Base-by-base conservation (phyloP, 2,329 filamentous ascomycete species). In the Monilinia laxa region DNA sequence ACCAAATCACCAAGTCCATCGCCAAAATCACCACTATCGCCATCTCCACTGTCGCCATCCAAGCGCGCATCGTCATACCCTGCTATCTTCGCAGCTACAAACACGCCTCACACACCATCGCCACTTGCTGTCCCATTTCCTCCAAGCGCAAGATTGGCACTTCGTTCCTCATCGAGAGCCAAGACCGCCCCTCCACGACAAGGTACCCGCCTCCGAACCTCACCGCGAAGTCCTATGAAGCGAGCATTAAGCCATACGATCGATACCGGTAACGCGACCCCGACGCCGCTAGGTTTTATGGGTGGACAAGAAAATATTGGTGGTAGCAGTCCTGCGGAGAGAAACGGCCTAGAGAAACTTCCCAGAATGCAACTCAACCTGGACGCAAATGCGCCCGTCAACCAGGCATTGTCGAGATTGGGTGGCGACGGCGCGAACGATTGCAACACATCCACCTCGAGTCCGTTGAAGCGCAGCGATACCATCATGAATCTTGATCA, bases 391-490 rank as follows among this genome's bases (percentile, higher is more conserved):
- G 83, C 82, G 42, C 81, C 84, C 31, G 81, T 83, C 4, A 82
- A 84, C 69, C 79, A 81, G 68, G 78, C 80, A 18, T 78, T 84
- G 42, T 78, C 84, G 54, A 83, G 83, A 70, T 76, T 85, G n/a
- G 72, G 73, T 45, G 75, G 82, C 20, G 84, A 87, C 62, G 76
- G 77, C 23, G 80, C 78, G 58, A 76, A 71, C 45, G 75, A 77
- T 62, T 59, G 56, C 49, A 80, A 80, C 62, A 79, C 85, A 23
- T 81, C 85, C 25, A 87, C 87, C 68, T 88, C 90, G 7, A 97
- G 94, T 76, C 93, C 94, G 6, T 81, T 98, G 72, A 97, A 98
- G 83, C 88, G 95, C 73, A 94, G 90, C 75, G 94, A 98, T 80
- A 90, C 91, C 54, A 89, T 90, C 62, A 94, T 96, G 90, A 92